phyloP scores from a whole-genome alignment of 139 green algal genomes.

The Choricystis sp. region DNA sequence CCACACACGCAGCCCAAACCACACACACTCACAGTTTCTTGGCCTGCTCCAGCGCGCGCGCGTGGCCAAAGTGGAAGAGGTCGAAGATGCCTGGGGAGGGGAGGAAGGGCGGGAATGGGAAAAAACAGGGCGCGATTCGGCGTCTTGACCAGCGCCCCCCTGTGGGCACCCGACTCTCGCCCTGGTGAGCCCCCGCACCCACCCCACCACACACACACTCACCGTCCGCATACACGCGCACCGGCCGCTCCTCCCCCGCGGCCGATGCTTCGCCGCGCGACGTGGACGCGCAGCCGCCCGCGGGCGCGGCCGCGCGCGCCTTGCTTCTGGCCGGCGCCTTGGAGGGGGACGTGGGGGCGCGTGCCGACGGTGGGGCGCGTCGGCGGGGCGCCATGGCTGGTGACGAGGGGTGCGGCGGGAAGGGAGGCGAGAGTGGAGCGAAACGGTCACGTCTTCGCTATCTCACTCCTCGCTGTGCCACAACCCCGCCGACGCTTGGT shows the following conservation, averaged over 20 bases:
- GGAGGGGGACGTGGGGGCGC: too few species aligned
- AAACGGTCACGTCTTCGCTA: too few species aligned
- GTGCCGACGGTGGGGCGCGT: too few species aligned
- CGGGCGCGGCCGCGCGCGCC: slow-evolving; percentile 8
- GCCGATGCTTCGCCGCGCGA: background rate
- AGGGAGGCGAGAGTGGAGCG: too few species aligned
- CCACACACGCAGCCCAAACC: background rate
- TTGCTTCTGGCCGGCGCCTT: slow-evolving; percentile 4
- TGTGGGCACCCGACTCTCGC: too few species aligned
- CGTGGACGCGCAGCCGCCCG: background rate
- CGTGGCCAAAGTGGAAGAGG: slow-evolving; percentile 82
- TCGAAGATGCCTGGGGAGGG: slow-evolving; percentile 61
- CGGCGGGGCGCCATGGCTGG: too few species aligned
- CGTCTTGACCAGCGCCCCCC: background rate
- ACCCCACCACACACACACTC: background rate
- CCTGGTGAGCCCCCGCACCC: background rate
- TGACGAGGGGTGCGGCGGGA: too few species aligned
- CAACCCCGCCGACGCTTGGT: too few species aligned
- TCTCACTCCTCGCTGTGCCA: too few species aligned
- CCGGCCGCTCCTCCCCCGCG: slow-evolving; percentile 23
- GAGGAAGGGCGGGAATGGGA: background rate
- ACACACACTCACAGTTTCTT: slow-evolving; percentile 57
- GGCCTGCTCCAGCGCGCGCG: slow-evolving; percentile 72
- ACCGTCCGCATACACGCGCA: slow-evolving; percentile 73
- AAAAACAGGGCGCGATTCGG: background rate